A percentile compares a stretch with the other conserved stretches of the same genome.
These are phyloP conservation scores for Cladobotryum mycophilum DNA, from an alignment of 2,329 filamentous ascomycete genomes.

Conservation along the genomic window DNA sequence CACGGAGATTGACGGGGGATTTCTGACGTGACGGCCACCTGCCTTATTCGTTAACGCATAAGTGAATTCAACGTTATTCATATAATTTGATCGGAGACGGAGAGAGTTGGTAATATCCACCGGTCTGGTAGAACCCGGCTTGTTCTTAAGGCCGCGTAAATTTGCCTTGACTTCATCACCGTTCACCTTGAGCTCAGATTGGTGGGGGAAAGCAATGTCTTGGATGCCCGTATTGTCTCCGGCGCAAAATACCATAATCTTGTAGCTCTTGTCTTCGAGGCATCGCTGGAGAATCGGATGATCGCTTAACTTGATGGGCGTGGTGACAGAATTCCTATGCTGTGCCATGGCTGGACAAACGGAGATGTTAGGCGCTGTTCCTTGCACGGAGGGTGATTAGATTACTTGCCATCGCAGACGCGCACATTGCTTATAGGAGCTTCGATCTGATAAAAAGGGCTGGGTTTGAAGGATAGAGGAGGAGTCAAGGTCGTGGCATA, in stretches of 20 bases:
- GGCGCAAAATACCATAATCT: conserved; percentile 80
- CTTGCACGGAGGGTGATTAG: neutral
- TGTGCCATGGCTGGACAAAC: conserved; percentile 45
- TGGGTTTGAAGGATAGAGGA: conserved; percentile 51
- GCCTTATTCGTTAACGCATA: conserved; percentile 88
- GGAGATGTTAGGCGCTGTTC: neutral
- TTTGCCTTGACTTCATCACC: conserved; percentile 86
- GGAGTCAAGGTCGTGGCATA: conserved; percentile 13
- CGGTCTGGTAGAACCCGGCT: conserved; percentile 87
- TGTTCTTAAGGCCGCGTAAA: conserved; percentile 89
- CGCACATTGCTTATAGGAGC: conserved; percentile 58
- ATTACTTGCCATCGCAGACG: conserved; percentile 63
- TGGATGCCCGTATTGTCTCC: conserved; percentile 56
- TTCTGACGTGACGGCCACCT: conserved; percentile 10
- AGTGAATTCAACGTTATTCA: conserved; percentile 75
- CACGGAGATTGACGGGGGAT: conserved; percentile 12
- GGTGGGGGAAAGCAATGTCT: conserved; percentile 84
- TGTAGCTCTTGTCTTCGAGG: conserved; percentile 53
- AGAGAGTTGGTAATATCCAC: conserved; percentile 81
- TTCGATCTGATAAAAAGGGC: conserved; percentile 76
- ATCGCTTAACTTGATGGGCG: conserved; percentile 44
- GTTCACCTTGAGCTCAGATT: conserved; percentile 90
- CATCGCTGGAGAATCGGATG: conserved; percentile 49
- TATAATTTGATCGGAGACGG: conserved; percentile 62
- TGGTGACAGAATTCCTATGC: conserved; percentile 42